Evolutionary conservation across 345 rosid species (phyloP).

Genomic region (Eucalyptus urophylla): DNA sequence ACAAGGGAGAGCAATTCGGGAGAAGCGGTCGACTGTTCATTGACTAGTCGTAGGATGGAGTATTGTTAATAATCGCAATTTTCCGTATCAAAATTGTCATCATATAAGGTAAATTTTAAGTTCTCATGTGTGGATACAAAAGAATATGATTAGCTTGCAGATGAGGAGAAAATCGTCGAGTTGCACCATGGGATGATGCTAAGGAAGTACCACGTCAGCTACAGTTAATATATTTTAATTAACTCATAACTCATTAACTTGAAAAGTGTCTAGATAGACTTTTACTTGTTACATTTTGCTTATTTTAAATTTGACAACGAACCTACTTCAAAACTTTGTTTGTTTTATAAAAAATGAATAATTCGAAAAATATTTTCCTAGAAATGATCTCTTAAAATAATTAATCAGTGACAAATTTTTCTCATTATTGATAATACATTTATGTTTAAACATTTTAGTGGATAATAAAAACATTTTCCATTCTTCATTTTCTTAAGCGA

Average conservation of each 20-base stretch:
- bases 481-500: too few species aligned
- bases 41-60: not conserved
- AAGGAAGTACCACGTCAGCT: not conserved
- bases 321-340: fast-evolving
- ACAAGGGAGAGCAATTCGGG: not conserved
- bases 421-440: fast-evolving
- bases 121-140: not conserved
- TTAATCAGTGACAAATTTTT: too few species aligned
- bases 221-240: not conserved
- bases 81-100: not conserved
- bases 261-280: too few species aligned
- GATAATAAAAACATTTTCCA: too few species aligned
- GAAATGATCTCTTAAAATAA: too few species aligned
- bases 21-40: fast-evolving
- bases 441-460: too few species aligned
- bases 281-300: not conserved
- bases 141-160: not conserved
- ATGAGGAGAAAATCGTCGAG: not conserved
- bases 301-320: not conserved
- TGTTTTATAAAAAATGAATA: too few species aligned
- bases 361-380: too few species aligned
- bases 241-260: too few species aligned
- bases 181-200: not conserved
- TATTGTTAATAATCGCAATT: not conserved
- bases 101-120: not conserved